phyloP scores from a whole-genome alignment of 2,329 filamentous ascomycete genomes.

The Talaromyces marneffei region DNA sequence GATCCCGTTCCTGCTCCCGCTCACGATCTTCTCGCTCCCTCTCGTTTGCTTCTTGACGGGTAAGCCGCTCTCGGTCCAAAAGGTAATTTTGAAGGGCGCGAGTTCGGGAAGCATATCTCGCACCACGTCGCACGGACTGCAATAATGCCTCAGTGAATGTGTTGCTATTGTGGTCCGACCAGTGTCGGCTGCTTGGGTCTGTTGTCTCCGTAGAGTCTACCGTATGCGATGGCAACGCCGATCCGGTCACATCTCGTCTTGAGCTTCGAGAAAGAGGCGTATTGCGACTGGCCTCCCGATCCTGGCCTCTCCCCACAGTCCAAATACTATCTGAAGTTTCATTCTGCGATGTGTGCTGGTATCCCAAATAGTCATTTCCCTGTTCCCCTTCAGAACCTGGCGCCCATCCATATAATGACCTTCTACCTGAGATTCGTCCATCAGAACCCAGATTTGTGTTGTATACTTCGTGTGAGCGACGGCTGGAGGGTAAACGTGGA shows the following conservation, averaged over 20 bases:
- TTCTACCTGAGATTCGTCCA: conserved; percentile 48
- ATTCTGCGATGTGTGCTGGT: conserved; percentile 4
- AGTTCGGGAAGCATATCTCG: conserved; percentile 31
- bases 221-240: conserved; percentile 17
- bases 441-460: conserved; percentile 49
- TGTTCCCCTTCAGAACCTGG: conserved; percentile 40
- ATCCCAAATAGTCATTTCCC: background rate
- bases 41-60: conserved; percentile 19
- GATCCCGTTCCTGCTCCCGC: conserved; percentile 3
- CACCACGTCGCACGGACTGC: conserved; percentile 38
- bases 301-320: conserved; percentile 23
- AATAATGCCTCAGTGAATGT: conserved; percentile 31
- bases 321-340: conserved; percentile 22
- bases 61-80: conserved; percentile 28
- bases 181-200: conserved; percentile 19
- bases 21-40: conserved; percentile 15
- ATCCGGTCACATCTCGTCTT: conserved; percentile 21
- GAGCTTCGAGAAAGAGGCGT: conserved; percentile 21
- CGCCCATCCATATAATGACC: conserved; percentile 57
- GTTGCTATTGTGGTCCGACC: conserved; percentile 5
- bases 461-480: conserved; percentile 37
- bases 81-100: conserved; percentile 38
- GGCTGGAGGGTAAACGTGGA: conserved; percentile 36
- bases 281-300: conserved; percentile 19
- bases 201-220: conserved; percentile 23